Base-by-base conservation (phyloP, 345 rosid genomes). In the Rhodomyrtus tomentosa region DNA sequence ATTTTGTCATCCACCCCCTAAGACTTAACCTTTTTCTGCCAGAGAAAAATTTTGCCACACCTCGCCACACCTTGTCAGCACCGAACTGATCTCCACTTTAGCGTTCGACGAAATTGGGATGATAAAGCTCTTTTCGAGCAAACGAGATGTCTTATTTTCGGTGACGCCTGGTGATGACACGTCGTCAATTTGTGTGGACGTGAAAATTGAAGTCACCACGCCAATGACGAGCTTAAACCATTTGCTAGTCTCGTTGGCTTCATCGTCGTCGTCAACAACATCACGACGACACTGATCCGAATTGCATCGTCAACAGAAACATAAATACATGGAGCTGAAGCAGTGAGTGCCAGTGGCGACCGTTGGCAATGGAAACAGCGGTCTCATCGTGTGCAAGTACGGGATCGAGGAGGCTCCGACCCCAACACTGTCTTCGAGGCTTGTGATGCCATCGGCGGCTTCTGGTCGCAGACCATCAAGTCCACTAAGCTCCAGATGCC, bases 341-440 rank as follows among this genome's bases (percentile, higher is more conserved):
- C 83, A 81, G 88, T 18, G 76, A 68, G 45, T 9, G 24, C 12
- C 84, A 21, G 83, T 90, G 49, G 90, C 87, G 50, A 84, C 88
- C 25, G 53, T 90, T n/a, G 91, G 92, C 15, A 88, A 91, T 3
- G 92, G 92, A 85, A 50, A 82, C 48, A 90, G 93, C 48, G 87
- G 89, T 79, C 84, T 89, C 29, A 83, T 88, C 20, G 89, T 90
- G 0, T 87, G 90, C 84, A 87, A 91, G 54, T 83, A 86, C 56
- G 15, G 84, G 21, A 36, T 86, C 45, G 90, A 88, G 74, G 87
- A 79, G 89, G 92, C 38, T 87, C 87, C n/a, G 36, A 80, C 21
- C 87, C 89, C 0, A 72, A 88, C 0, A 72, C 83, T 2, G 89
- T 89, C 29, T 90, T 83, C 49, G 90, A 90, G 68, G 84, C 88